phyloP scores from a whole-genome alignment of 305 asterid genomes.

The Rubia tinctorum region DNA sequence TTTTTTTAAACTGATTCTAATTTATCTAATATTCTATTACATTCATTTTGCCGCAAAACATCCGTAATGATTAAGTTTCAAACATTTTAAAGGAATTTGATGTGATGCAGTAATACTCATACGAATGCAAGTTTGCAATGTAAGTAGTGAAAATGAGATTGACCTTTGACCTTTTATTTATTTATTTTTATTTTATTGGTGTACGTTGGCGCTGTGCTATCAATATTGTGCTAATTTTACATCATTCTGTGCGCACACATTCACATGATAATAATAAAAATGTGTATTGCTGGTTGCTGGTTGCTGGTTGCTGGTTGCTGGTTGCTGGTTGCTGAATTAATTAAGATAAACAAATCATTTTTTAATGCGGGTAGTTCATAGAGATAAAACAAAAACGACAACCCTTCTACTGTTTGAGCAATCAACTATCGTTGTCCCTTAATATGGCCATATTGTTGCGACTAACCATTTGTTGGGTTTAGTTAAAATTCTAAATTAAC shows the following conservation, averaged over 20 bases:
- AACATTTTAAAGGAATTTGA: no score
- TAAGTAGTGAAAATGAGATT: no score
- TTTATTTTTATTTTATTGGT: not conserved
- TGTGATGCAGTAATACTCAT: no score
- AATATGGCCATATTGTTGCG: not conserved
- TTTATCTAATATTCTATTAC: no score
- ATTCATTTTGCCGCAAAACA: no score
- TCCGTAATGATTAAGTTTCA: no score
- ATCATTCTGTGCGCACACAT: conserved; percentile 2
- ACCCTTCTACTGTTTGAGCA: not conserved
- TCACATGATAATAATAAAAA: not conserved
- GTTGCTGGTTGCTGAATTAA: not conserved
- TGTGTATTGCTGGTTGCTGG: not conserved
- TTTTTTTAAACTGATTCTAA: no score
- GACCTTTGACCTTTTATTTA: not conserved
- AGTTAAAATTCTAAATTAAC: not conserved
- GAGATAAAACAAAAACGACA: not conserved
- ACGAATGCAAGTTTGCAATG: not conserved
- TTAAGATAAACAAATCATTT: not conserved
- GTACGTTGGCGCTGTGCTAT: not conserved
- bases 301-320: no score
- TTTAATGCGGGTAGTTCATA: not conserved
- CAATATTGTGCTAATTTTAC: not conserved
- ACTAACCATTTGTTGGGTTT: not conserved
- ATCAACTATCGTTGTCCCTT: not conserved